phyloP scores from a whole-genome alignment of 495 filamentous ascomycete genomes.

The Venustampulla echinocandica region DNA sequence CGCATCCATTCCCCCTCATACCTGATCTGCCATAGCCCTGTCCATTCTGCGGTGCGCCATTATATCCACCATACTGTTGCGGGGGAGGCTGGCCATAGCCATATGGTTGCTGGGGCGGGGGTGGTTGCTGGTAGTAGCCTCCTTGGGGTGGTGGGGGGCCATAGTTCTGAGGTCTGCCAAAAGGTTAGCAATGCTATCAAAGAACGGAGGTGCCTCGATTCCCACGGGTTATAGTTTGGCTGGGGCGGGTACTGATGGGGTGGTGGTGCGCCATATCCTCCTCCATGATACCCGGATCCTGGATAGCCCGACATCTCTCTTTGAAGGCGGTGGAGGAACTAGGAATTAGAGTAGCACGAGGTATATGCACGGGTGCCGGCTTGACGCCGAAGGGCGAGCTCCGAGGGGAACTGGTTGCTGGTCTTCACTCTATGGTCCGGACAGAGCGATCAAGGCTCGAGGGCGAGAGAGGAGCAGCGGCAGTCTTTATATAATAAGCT shows the following conservation, averaged over 20 bases:
- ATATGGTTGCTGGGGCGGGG: conserved; percentile 22
- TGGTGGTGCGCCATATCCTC: conserved; percentile 24
- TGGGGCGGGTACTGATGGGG: conserved; percentile 27
- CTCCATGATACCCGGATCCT: conserved; percentile 28
- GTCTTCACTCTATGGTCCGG: too few relatives aligned
- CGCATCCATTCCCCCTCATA: conserved; percentile 6
- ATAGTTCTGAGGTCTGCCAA: conserved; percentile 27
- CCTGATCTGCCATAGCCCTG: conserved; percentile 22
- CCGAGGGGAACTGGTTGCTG: too few relatives aligned
- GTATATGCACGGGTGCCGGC: too few relatives aligned
- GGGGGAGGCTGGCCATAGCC: conserved; percentile 30
- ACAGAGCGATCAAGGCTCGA: too few relatives aligned
- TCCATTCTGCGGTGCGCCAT: conserved; percentile 28
- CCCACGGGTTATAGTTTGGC: conserved; percentile 27
- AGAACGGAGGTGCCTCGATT: conserved; percentile 11
- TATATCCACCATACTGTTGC: conserved; percentile 35
- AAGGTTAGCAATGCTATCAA: conserved; percentile 13
- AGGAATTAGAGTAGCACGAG: too few relatives aligned
- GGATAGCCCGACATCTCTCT: conserved; percentile 28
- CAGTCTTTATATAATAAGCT: too few relatives aligned
- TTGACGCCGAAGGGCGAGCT: too few relatives aligned
- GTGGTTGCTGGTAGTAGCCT: conserved; percentile 38
- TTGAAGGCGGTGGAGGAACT: too few relatives aligned
- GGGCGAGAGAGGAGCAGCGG: too few relatives aligned
- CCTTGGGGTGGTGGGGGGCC: conserved; percentile 28